A percentile compares a stretch with the other conserved stretches of the same genome.
These are phyloP conservation scores for Penium margaritaceum DNA, from an alignment of 139 green algal species.

Conservation along the genomic window DNA sequence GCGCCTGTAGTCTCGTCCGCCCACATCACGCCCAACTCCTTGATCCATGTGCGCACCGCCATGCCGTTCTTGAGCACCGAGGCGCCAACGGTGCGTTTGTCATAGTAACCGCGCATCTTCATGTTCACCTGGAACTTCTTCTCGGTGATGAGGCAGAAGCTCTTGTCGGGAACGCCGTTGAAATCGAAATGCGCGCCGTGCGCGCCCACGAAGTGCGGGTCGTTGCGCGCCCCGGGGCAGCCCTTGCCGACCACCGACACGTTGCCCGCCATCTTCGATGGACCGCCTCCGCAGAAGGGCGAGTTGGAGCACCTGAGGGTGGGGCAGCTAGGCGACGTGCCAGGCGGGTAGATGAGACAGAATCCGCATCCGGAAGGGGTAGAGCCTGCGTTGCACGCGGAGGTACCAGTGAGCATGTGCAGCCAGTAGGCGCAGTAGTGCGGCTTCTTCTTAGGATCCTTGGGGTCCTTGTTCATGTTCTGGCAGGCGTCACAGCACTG, in stretches of 20 bases:
- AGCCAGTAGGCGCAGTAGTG: too few relatives aligned
- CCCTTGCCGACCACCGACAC: background rate
- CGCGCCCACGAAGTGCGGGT: background rate
- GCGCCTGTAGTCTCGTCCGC: background rate
- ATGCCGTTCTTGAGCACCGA: background rate
- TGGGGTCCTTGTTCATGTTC: too few relatives aligned
- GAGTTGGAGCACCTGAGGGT: too few relatives aligned
- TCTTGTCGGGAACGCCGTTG: slow-evolving; percentile 6
- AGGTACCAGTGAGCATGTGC: too few relatives aligned
- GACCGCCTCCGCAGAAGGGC: too few relatives aligned
- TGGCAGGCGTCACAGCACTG: too few relatives aligned
- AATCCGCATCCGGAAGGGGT: too few relatives aligned
- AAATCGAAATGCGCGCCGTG: background rate
- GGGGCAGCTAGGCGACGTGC: too few relatives aligned
- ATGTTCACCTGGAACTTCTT: background rate
- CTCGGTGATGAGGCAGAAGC: slow-evolving; percentile 9
- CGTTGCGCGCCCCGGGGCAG: background rate
- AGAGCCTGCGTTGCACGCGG: too few relatives aligned
- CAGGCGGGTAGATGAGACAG: too few relatives aligned
- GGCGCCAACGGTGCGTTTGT: background rate
- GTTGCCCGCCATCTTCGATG: too few relatives aligned
- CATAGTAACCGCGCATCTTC: slow-evolving; percentile 7
- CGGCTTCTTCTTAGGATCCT: too few relatives aligned
- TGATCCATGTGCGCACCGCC: slow-evolving; percentile 7
- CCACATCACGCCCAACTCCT: background rate